These are phyloP conservation scores for Phalaenopsis equestris DNA, from an alignment of 106 monocot genomes.

Conservation along the genomic window DNA sequence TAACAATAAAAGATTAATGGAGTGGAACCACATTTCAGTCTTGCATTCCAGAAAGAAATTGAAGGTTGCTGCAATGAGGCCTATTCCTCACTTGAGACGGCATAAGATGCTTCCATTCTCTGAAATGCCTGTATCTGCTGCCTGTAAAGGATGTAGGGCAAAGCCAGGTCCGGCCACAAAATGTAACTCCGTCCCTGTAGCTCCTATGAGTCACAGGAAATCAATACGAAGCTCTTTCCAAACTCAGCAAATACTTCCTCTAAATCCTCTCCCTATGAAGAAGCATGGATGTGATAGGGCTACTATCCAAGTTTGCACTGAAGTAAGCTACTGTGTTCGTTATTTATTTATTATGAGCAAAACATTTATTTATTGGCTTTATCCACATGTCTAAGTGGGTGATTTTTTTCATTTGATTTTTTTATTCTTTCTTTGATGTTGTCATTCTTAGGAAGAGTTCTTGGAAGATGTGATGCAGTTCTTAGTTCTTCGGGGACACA, in stretches of 20 bases:
- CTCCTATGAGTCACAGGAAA: constrained; percentile 48
- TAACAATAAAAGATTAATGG: background rate
- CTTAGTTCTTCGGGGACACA: constrained; percentile 59
- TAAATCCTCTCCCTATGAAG: constrained; percentile 81
- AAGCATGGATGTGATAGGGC: constrained; percentile 62
- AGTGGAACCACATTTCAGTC: background rate
- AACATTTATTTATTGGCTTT: background rate
- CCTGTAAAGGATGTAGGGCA: constrained; percentile 22
- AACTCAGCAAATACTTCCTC: constrained; percentile 51
- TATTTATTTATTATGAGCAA: background rate
- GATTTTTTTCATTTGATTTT: too few species aligned
- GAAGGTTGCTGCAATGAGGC: constrained; percentile 54
- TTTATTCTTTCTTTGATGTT: too few species aligned
- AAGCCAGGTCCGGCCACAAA: constrained; percentile 22
- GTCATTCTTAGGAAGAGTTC: constrained; percentile 56
- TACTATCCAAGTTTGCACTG: constrained; percentile 64
- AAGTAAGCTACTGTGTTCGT: constrained; percentile 29
- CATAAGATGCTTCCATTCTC: constrained; percentile 48
- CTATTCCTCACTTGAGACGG: constrained; percentile 49
- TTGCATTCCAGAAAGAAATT: constrained; percentile 16
- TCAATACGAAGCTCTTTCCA: constrained; percentile 44
- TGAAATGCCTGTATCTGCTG: constrained; percentile 13
- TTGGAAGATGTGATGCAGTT: constrained; percentile 84
- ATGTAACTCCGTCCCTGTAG: constrained; percentile 15
- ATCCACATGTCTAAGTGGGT: background rate